Conservation (phyloP, 1,284 basidiomycete genomes). For the Leccinum holopus region DNA sequence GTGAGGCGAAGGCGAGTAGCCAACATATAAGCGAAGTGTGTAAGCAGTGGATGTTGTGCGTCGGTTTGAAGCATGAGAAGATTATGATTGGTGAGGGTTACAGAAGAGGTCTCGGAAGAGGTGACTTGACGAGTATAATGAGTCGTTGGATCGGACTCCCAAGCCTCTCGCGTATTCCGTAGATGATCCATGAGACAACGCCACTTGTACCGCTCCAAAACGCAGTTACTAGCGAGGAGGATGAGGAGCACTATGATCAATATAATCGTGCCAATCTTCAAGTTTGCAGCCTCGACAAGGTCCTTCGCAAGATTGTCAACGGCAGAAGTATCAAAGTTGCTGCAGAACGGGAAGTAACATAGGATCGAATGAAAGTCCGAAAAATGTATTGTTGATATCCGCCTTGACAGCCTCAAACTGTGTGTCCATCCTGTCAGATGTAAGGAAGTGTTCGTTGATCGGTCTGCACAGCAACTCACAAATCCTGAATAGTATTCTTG, state of each 20-base stretch:
- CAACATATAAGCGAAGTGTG: constrained; percentile 58
- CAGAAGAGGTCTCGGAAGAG: constrained; percentile 42
- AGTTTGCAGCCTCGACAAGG: constrained; percentile 73
- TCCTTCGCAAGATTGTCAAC: constrained; percentile 81
- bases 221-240: constrained; percentile 64
- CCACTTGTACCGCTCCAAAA: constrained; percentile 82
- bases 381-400: no score
- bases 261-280: constrained; percentile 73
- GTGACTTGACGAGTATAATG: constrained; percentile 36
- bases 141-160: constrained; percentile 68
- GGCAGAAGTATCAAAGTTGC: constrained; percentile 74
- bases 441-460: no score
- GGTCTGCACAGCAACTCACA: no score
- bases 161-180: constrained; percentile 68
- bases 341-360: no score
- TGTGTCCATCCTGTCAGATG: no score
- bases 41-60: constrained; percentile 68
- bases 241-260: constrained; percentile 60
- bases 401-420: no score
- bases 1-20: constrained; percentile 51
- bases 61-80: constrained; percentile 70
- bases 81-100: constrained; percentile 71
- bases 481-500: no score
- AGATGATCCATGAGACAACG: constrained; percentile 62
- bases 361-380: no score